Conservation (phyloP, 2,329 filamentous ascomycete species). For the Trichothecium roseum region DNA sequence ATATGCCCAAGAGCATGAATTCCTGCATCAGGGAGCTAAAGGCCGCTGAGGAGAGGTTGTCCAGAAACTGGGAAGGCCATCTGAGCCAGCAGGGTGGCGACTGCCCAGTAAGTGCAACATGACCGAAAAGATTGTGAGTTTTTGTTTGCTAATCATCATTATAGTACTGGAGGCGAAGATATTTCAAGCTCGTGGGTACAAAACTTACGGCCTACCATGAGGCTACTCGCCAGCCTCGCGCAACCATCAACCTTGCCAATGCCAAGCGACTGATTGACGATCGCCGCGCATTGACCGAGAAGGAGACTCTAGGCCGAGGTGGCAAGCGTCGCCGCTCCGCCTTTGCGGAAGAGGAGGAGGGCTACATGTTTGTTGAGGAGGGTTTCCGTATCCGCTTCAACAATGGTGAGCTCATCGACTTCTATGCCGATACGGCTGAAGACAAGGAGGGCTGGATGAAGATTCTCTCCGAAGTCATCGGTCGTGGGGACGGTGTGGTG, state of each 20-base stretch:
- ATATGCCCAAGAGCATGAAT: constrained; percentile 99
- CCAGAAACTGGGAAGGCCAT: constrained; percentile 75
- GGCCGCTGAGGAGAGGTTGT: constrained; percentile 72
- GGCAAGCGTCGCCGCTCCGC: constrained; percentile 82
- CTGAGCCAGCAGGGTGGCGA: constrained; percentile 96
- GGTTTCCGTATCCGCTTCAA: constrained; percentile 98
- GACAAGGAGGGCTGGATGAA: constrained; percentile 96
- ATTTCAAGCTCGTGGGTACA: constrained; percentile 86
- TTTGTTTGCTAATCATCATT: constrained; percentile 23
- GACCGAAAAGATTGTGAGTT: neutral
- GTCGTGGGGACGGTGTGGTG: constrained; percentile 38
- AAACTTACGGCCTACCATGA: constrained; percentile 96
- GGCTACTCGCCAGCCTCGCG: constrained; percentile 85
- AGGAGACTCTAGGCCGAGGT: constrained; percentile 65
- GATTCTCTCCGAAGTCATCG: constrained; percentile 63
- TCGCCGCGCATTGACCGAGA: constrained; percentile 70
- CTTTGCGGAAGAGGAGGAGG: constrained; percentile 96
- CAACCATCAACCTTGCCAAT: constrained; percentile 92
- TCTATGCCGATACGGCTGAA: constrained; percentile 81
- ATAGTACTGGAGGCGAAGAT: constrained; percentile 94
- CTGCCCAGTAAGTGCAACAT: constrained; percentile 67
- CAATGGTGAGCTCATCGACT: constrained; percentile 97
- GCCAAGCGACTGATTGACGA: constrained; percentile 91
- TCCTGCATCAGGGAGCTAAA: constrained; percentile 88
- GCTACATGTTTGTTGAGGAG: constrained; percentile 99